Conservation (phyloP, 768 basidiomycete species). For the Kwoniella dejecticola region DNA sequence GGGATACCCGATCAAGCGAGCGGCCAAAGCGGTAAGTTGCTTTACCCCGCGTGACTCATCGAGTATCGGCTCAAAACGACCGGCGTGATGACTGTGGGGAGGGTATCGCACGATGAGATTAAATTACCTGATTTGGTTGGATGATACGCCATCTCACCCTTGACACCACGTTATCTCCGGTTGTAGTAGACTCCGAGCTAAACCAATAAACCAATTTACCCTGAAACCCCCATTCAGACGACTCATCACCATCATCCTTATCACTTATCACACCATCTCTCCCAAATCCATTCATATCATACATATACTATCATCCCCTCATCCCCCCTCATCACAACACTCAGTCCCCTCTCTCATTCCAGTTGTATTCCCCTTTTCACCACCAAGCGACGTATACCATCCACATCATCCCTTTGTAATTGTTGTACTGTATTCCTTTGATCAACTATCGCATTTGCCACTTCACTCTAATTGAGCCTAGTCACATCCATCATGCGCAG, state of each 20-base stretch:
- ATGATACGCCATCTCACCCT: not conserved
- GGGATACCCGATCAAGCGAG: no score
- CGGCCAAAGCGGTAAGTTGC: not conserved
- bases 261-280: slow-evolving; percentile 16
- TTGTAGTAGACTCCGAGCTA: slow-evolving; percentile 13
- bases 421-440: not conserved
- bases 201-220: not conserved
- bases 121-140: slow-evolving; percentile 10
- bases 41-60: slow-evolving; percentile 12
- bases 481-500: slow-evolving; percentile 46
- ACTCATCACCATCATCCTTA: not conserved
- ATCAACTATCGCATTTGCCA: slow-evolving; percentile 7
- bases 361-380: not conserved
- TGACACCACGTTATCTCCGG: slow-evolving; percentile 18
- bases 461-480: no score
- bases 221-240: not conserved
- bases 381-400: not conserved
- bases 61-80: slow-evolving; percentile 2
- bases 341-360: not conserved
- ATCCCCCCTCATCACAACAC: not conserved
- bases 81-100: not conserved
- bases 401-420: not conserved
- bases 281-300: slow-evolving; percentile 1
- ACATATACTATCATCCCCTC: not conserved
- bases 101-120: not conserved